These are phyloP conservation scores for Phytopythium cucurbitacearum DNA, from an alignment of 352 stramenopile genomes.

Conservation along the genomic window DNA sequence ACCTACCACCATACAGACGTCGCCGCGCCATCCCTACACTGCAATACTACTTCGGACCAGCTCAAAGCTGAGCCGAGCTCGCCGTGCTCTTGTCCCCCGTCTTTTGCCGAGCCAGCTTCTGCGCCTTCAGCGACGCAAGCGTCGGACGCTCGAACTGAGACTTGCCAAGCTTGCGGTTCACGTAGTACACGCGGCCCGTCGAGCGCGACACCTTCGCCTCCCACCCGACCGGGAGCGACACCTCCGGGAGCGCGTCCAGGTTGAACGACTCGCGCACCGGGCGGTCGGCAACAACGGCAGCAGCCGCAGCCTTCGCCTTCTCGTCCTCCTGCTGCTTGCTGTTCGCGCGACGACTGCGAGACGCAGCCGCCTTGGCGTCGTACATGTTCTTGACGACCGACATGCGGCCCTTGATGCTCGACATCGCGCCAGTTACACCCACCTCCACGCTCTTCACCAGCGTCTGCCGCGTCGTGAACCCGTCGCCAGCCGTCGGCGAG, in stretches of 20 bases:
- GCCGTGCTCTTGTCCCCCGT: slow-evolving; percentile 14
- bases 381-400: slow-evolving; percentile 77
- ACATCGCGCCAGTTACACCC: slow-evolving; percentile 69
- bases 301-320: slow-evolving; percentile 20
- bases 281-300: slow-evolving; percentile 32
- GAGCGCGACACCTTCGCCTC: slow-evolving; percentile 85
- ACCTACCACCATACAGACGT: no score
- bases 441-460: slow-evolving; percentile 76
- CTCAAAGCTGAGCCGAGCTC: slow-evolving; percentile 3
- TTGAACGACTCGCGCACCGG: slow-evolving; percentile 83
- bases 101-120: slow-evolving; percentile 77
- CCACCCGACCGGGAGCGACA: slow-evolving; percentile 77
- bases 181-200: slow-evolving; percentile 85
- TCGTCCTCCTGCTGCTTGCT: slow-evolving; percentile 43
- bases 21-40: no score
- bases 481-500: slow-evolving; percentile 33
- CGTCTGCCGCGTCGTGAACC: slow-evolving; percentile 63
- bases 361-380: slow-evolving; percentile 31
- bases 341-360: slow-evolving; percentile 49
- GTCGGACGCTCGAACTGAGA: slow-evolving; percentile 84
- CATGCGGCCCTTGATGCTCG: slow-evolving; percentile 78
- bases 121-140: slow-evolving; percentile 80
- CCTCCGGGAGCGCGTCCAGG: slow-evolving; percentile 74
- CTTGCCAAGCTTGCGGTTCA: slow-evolving; percentile 84
- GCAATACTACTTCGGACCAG: no score